These are phyloP conservation scores for Fusarium nodosum DNA, from an alignment of 2,329 filamentous ascomycete species.

Conservation along the genomic window DNA sequence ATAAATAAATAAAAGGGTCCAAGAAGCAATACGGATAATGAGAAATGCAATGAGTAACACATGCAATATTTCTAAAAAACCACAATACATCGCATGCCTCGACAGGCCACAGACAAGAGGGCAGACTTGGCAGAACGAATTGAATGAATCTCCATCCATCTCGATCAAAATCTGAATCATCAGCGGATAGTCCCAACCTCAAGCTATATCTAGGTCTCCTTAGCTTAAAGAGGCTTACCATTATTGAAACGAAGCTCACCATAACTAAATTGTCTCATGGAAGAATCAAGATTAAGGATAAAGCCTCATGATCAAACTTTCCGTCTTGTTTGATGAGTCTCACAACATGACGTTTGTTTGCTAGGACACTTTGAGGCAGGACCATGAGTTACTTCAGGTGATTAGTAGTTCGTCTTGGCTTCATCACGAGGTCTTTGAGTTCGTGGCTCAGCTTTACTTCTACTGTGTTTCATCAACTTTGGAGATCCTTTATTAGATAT, in stretches of 20 bases:
- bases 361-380: neutral
- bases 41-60: neutral
- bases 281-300: neutral
- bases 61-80: neutral
- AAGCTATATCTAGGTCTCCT: neutral
- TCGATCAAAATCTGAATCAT: neutral
- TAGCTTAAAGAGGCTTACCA: conserved; percentile 18
- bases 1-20: conserved; percentile 44
- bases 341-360: neutral
- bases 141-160: neutral
- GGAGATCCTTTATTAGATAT: neutral
- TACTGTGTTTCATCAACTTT: neutral
- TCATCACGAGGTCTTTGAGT: neutral
- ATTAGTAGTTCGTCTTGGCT: neutral
- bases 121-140: neutral
- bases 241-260: conserved; percentile 1
- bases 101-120: neutral
- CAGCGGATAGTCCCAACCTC: neutral
- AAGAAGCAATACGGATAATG: conserved; percentile 6
- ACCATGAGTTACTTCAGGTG: neutral
- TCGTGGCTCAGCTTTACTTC: conserved; percentile 1
- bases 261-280: conserved; percentile 9
- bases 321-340: neutral
- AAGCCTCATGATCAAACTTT: neutral
- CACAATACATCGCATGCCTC: neutral